Base-by-base conservation (phyloP, 2,329 filamentous ascomycete genomes). In the Calonectria multiphialidica region DNA sequence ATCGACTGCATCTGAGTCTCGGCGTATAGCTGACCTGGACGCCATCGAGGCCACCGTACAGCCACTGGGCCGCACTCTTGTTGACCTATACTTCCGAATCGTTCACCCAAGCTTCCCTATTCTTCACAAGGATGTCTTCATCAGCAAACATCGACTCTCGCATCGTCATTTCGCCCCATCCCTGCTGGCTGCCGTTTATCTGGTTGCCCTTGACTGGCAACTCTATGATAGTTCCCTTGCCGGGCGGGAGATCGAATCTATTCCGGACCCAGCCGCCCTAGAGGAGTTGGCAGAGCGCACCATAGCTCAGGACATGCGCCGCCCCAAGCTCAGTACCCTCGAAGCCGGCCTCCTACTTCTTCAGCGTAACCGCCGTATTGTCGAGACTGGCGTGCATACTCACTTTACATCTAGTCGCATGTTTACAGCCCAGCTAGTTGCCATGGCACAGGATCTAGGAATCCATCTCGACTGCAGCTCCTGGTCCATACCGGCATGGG, bases 11-110 rank as follows among this genome's bases (percentile, higher is more conserved):
- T 84, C 82, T 0, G 83, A 84, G 33, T 82, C 85, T 37, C 87
- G 89, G 71, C 80, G 83, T 2, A 81, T 84, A 21, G 80, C 82
- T 10, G 83, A 85, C 40, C 75, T 84, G 16, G 86, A 87, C 75
- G 87, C 88, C 35, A 88, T 94, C 68, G 91, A 93, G 80, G 86
- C 87, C 33, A 85, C 91, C 45, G 90, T 94, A 5, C 88, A 88
- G 28, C 90, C 91, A 5, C 88, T 93, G 75, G 92, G 92, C 21
- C 87, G 88, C 61, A 88, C 88, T 10, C 83, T 94, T 55, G 87
- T 94, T 74, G 90, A 92, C 75, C 86, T 94, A 23, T 94, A 93
- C 83, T 94, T 94, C 79, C 85, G 89, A 30, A 88, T 90, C 45
- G 86, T 91, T 10, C 90, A 91, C 74, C 90, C 90, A 0, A 87